A percentile compares a stretch with the other conserved stretches of the same genome.
These are phyloP conservation scores for Alternaria solani DNA, from an alignment of 2,329 filamentous ascomycete species.

Conservation along the genomic window DNA sequence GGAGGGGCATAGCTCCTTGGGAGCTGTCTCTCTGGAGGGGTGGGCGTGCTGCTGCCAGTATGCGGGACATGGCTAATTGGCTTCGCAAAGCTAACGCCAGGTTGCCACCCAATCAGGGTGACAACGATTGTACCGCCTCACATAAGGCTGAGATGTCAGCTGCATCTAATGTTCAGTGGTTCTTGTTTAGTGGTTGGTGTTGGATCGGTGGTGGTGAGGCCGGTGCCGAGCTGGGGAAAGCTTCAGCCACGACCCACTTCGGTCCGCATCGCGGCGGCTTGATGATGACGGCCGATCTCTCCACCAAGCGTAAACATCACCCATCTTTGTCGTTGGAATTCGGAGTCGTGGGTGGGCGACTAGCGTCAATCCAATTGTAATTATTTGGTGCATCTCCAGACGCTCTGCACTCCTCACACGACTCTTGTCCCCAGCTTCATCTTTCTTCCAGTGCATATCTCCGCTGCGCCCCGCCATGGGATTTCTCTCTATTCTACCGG, in stretches of 20 bases:
- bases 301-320: slow-evolving; percentile 8
- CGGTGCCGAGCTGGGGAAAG: slow-evolving; percentile 10
- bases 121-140: slow-evolving; percentile 20
- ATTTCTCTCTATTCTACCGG: slow-evolving; percentile 71
- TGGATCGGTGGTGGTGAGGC: not conserved
- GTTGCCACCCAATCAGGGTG: slow-evolving; percentile 11
- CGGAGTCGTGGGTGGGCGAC: not conserved
- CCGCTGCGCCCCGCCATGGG: slow-evolving; percentile 59
- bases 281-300: slow-evolving; percentile 8
- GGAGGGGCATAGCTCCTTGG: slow-evolving; percentile 18
- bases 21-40: slow-evolving; percentile 6
- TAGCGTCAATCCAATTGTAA: not conserved
- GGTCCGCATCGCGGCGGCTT: slow-evolving; percentile 14
- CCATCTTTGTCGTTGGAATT: not conserved
- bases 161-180: slow-evolving; percentile 13
- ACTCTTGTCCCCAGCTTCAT: not conserved
- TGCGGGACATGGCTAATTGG: slow-evolving; percentile 19
- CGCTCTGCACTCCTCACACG: not conserved
- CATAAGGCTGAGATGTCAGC: slow-evolving; percentile 27
- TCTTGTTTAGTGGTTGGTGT: slow-evolving; percentile 25
- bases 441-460: not conserved
- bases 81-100: not conserved
- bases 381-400: not conserved
- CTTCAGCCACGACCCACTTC: slow-evolving; percentile 24
- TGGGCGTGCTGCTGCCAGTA: slow-evolving; percentile 1